phyloP scores from a whole-genome alignment of 345 rosid species.

The Hevea brasiliensis region DNA sequence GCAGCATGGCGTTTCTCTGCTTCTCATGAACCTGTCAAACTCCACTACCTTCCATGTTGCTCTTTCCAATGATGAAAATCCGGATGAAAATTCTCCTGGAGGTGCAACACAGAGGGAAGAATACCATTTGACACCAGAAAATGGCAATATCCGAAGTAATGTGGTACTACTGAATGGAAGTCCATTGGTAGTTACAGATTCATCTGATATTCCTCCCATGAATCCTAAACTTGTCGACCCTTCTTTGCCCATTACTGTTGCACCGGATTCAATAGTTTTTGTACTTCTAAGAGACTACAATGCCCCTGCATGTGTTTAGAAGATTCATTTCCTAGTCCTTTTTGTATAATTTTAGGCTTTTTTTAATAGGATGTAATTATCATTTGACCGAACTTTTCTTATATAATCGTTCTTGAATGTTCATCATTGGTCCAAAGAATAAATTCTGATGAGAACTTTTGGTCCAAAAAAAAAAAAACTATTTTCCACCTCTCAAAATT shows the following conservation, averaged over 20 bases:
- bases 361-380: too few relatives aligned
- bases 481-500: neutral
- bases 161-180: slow-evolving; percentile 50
- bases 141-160: slow-evolving; percentile 55
- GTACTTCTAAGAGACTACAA: slow-evolving; percentile 40
- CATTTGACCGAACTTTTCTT: neutral
- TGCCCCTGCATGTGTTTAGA: slow-evolving; percentile 53
- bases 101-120: slow-evolving; percentile 39
- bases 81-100: neutral
- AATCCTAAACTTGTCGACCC: slow-evolving; percentile 42
- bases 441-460: neutral
- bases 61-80: slow-evolving; percentile 34
- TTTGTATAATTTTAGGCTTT: too few relatives aligned
- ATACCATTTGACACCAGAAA: slow-evolving; percentile 56
- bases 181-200: slow-evolving; percentile 40
- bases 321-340: neutral
- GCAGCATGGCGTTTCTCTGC: slow-evolving; percentile 45
- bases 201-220: slow-evolving; percentile 42
- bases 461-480: neutral
- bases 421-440: neutral
- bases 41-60: slow-evolving; percentile 36
- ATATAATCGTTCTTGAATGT: neutral
- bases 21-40: slow-evolving; percentile 50
- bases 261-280: slow-evolving; percentile 41
- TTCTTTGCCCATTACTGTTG: slow-evolving; percentile 31